phyloP scores from a whole-genome alignment of 1,284 basidiomycete genomes.

The Cystobasidium pallidum region DNA sequence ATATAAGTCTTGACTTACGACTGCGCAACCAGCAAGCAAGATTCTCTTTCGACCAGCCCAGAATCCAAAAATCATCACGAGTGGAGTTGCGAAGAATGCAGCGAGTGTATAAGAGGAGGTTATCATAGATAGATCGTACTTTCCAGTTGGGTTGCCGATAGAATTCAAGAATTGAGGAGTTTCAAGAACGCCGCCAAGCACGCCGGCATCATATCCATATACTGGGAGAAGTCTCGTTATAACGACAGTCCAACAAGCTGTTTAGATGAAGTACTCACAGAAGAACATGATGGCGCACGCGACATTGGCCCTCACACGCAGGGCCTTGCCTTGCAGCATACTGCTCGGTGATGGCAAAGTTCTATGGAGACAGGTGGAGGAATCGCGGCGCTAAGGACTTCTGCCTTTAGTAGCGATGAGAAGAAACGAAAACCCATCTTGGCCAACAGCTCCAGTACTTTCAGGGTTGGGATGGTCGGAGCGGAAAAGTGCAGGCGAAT shows the following conservation, averaged over 20 bases:
- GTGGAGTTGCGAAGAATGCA: conserved; percentile 30
- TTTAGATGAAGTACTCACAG: not conserved
- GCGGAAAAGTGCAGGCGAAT: no score
- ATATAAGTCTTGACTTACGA: no score
- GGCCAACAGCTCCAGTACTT: no score
- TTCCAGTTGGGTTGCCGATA: conserved; percentile 23
- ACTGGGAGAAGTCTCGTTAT: not conserved
- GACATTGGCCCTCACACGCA: not conserved
- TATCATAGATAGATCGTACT: conserved; percentile 35
- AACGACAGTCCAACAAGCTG: not conserved
- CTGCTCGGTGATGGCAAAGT: not conserved
- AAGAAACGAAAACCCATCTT: no score
- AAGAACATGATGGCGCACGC: conserved; percentile 17
- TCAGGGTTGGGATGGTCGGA: no score
- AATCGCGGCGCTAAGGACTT: no score
- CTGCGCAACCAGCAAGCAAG: conserved; percentile 1
- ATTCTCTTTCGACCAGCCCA: conserved; percentile 21
- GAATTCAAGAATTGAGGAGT: conserved; percentile 37
- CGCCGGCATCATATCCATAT: conserved; percentile 39
- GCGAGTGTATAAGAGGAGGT: conserved; percentile 29
- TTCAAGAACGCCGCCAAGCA: conserved; percentile 34
- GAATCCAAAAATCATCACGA: conserved; percentile 34
- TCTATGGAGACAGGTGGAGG: no score
- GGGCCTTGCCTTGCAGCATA: conserved; percentile 2
- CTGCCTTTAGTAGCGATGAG: no score